Evolutionary conservation across 768 basidiomycete species (phyloP), one percentile per base, ranked within the genome.

Genomic region (Fomitopsis serialis): DNA sequence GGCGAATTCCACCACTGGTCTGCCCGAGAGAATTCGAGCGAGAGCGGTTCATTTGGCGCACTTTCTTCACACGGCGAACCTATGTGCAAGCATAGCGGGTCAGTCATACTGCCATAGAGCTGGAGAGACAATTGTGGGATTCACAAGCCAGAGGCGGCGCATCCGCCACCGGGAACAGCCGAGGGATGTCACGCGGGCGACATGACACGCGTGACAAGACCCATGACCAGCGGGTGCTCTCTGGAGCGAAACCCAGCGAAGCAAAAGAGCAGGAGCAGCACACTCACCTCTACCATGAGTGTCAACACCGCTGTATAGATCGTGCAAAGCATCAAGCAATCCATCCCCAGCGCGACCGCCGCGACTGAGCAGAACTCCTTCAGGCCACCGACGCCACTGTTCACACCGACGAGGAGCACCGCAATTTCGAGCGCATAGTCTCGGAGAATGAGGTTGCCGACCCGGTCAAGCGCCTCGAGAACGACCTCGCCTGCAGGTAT

Each of bases 321-420:
- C 0, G 92, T 92, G 70, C 87, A 88, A 56, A 97, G 80, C 69
- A 92, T 76, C 27, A 93, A 63, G 66, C 94, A 97, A 67, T 99
- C 97, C 43, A 95, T 77, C 9, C 78, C 78, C 46, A 99, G 76
- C 48, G 92, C 76, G n/a, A 98, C 68, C 1, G 93, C 94, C 0
- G 95, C 97, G 15, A 98, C 81, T 11, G 93, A 89, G 66, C 96
- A 98, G 58, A 98, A 96, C 70, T 99, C 95, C 57, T 81, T 83
- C 46, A 99, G 73, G 11, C 96, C 96, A 21, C 87, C 85, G 24
- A 98, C 92, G 42, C 85, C 86, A 56, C 84, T 85, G 60, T 87
- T 83, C 2, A 92, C 93, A 2, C 97, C 97, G 42, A 95, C 78
- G 43, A 87, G 72, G 4, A 99, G 79, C 2, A 98, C 92, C 4